phyloP scores from a whole-genome alignment of 2,329 filamentous ascomycete genomes.

The Rutstroemia sp. region DNA sequence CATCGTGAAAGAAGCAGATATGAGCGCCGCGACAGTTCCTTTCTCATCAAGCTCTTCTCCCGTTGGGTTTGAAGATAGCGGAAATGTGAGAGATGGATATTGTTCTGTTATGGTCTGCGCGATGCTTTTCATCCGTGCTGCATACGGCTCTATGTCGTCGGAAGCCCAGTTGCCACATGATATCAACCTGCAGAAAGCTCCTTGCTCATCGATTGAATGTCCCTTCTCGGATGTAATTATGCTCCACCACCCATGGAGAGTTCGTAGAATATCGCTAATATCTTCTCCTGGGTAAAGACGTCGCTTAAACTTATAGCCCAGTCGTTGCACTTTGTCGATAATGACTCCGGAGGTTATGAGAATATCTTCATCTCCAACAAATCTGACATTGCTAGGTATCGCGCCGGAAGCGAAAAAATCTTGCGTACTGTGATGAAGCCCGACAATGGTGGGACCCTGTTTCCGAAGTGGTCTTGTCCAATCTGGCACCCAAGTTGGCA shows the following conservation, averaged over 20 bases:
- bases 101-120: slow-evolving; percentile 8
- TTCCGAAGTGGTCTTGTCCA: slow-evolving; percentile 18
- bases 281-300: slow-evolving; percentile 13
- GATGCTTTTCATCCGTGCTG: slow-evolving; percentile 16
- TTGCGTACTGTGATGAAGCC: slow-evolving; percentile 19
- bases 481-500: slow-evolving; percentile 24
- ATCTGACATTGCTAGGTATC: slow-evolving; percentile 12
- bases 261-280: slow-evolving; percentile 11
- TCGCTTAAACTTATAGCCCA: slow-evolving; percentile 13
- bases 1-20: slow-evolving; percentile 19
- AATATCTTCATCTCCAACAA: slow-evolving; percentile 14
- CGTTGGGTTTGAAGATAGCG: background rate
- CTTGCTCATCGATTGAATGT: slow-evolving; percentile 11
- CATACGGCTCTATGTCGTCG: slow-evolving; percentile 12
- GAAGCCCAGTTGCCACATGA: slow-evolving; percentile 23
- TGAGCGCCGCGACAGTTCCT: slow-evolving; percentile 15
- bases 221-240: slow-evolving; percentile 12
- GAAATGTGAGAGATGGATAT: slow-evolving; percentile 1
- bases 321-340: slow-evolving; percentile 17
- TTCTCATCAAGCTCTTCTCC: slow-evolving; percentile 5
- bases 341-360: slow-evolving; percentile 16
- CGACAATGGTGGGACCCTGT: slow-evolving; percentile 12
- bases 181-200: slow-evolving; percentile 16
- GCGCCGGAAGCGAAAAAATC: slow-evolving; percentile 18
- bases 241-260: slow-evolving; percentile 24